Percentiles rank a stretch among this genome's conserved stretches.
Conservation (phyloP, 192 early-diverging fungal species). For the Coemansia sp. region DNA sequence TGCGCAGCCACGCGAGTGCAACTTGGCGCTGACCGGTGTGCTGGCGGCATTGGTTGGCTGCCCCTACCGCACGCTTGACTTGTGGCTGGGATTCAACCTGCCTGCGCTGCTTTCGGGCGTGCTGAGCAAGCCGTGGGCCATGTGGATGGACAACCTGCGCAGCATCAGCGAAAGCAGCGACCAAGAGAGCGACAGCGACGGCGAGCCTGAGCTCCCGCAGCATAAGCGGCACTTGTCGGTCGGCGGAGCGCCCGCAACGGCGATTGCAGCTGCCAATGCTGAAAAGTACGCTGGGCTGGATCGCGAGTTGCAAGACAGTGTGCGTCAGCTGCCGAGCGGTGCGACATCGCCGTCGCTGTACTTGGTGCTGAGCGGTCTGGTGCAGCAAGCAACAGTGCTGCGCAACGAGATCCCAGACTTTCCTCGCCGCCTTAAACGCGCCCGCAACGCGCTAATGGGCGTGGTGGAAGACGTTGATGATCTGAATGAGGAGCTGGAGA, state of each 20-base stretch:
- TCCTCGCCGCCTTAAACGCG: constrained; percentile 45
- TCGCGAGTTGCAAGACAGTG: constrained; percentile 34
- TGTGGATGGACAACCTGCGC: constrained; percentile 53
- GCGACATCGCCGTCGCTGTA: constrained; percentile 49
- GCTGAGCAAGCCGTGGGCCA: constrained; percentile 45
- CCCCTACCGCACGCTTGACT: constrained; percentile 67
- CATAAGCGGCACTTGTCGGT: constrained; percentile 7
- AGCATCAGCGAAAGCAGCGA: constrained; percentile 28
- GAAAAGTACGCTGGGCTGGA: constrained; percentile 41
- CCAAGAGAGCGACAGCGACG: constrained; percentile 37
- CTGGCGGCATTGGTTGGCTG: constrained; percentile 80
- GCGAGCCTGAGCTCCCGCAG: constrained; percentile 36
- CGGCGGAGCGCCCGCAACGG: constrained; percentile 46
- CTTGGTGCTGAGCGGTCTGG: constrained; percentile 46
- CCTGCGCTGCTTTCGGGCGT: constrained; percentile 39
- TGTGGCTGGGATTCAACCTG: constrained; percentile 65
- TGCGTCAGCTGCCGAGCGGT: constrained; percentile 33
- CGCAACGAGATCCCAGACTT: constrained; percentile 52
- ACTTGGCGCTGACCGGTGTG: constrained; percentile 88
- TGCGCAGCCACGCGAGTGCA: constrained; percentile 82
- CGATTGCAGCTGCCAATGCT: constrained; percentile 36
- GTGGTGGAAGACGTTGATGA: constrained; percentile 51
- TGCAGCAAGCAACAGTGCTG: constrained; percentile 46
- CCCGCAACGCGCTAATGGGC: constrained; percentile 53
- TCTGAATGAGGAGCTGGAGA: constrained; percentile 48